Evolutionary conservation across 352 stramenopile species (phyloP).

Genomic region (Aphanomyces stellatus): DNA sequence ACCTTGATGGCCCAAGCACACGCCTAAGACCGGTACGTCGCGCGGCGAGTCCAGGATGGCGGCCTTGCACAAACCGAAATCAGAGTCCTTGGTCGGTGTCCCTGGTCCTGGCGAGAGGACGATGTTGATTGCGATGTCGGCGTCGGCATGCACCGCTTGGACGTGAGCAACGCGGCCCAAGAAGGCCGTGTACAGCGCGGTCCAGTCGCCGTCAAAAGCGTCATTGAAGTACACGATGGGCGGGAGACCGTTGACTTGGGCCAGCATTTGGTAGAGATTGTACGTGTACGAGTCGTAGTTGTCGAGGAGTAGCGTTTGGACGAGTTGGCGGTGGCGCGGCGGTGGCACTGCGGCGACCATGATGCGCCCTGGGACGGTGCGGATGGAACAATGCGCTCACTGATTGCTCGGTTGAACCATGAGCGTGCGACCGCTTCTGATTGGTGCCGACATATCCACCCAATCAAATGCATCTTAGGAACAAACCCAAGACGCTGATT

Average conservation of each 20-base stretch:
- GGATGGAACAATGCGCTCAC: not conserved
- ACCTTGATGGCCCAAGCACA: constrained; percentile 98
- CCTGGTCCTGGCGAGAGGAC: constrained; percentile 89
- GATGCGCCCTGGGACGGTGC: not conserved
- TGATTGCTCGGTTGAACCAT: no score
- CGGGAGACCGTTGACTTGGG: constrained; percentile 80
- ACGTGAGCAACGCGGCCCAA: constrained; percentile 32
- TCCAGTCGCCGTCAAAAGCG: constrained; percentile 62
- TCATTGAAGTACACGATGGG: constrained; percentile 92
- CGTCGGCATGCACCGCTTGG: constrained; percentile 29
- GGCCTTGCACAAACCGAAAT: constrained; percentile 87
- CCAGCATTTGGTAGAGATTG: constrained; percentile 94
- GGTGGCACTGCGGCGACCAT: not conserved
- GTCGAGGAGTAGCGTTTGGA: constrained; percentile 89
- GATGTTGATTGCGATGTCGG: constrained; percentile 54
- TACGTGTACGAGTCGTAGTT: constrained; percentile 99
- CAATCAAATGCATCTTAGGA: not conserved
- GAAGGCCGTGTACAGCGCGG: constrained; percentile 50
- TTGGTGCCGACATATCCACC: not conserved
- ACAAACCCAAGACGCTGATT: not conserved
- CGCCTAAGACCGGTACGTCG: constrained; percentile 89
- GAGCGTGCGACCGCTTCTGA: not conserved
- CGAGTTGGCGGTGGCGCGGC: constrained; percentile 23
- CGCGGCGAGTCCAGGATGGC: constrained; percentile 35
- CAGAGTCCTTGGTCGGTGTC: constrained; percentile 50